A percentile compares a stretch with the other conserved stretches of the same genome.
phyloP scores from a whole-genome alignment of 2,329 filamentous ascomycete genomes.

The Conoideocrella luteorostrata region DNA sequence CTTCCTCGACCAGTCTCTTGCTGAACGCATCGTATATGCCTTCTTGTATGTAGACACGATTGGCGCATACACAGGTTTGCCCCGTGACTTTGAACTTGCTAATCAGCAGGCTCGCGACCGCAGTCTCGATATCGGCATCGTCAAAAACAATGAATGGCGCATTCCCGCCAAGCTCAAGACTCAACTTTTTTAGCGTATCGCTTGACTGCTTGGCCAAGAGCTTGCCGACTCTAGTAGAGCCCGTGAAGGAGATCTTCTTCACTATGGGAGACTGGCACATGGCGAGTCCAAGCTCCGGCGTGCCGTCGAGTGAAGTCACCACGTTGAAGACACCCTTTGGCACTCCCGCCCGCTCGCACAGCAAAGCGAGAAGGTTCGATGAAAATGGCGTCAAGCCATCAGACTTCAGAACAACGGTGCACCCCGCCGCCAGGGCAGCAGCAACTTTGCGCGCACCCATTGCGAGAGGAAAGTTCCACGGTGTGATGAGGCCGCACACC shows the following conservation, averaged over 20 bases:
- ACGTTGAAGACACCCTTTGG: conserved; percentile 89
- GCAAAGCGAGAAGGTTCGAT: conserved; percentile 76
- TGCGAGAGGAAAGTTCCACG: conserved; percentile 81
- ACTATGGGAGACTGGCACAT: conserved; percentile 53
- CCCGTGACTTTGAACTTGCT: conserved; percentile 92
- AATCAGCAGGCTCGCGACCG: conserved; percentile 73
- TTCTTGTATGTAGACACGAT: conserved; percentile 72
- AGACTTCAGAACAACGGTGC: conserved; percentile 86
- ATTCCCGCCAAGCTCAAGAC: conserved; percentile 90
- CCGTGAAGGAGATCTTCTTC: conserved; percentile 90
- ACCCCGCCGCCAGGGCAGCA: conserved; percentile 79
- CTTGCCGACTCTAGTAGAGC: conserved; percentile 62
- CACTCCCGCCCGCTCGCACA: conserved; percentile 79
- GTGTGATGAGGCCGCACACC: conserved; percentile 75
- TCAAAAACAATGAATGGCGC: conserved; percentile 96
- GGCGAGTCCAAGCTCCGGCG: conserved; percentile 73
- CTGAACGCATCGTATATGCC: conserved; percentile 73
- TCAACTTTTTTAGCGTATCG: conserved; percentile 72
- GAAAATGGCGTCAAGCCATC: conserved; percentile 91
- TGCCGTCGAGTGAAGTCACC: conserved; percentile 73
- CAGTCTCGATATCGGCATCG: conserved; percentile 80
- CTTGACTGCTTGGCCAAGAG: conserved; percentile 85
- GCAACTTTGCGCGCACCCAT: conserved; percentile 68
- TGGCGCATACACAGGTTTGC: conserved; percentile 90
- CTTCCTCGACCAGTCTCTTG: conserved; percentile 61